Conservation (phyloP, 2,329 filamentous ascomycete genomes). For the Fusarium tjaetaba region DNA sequence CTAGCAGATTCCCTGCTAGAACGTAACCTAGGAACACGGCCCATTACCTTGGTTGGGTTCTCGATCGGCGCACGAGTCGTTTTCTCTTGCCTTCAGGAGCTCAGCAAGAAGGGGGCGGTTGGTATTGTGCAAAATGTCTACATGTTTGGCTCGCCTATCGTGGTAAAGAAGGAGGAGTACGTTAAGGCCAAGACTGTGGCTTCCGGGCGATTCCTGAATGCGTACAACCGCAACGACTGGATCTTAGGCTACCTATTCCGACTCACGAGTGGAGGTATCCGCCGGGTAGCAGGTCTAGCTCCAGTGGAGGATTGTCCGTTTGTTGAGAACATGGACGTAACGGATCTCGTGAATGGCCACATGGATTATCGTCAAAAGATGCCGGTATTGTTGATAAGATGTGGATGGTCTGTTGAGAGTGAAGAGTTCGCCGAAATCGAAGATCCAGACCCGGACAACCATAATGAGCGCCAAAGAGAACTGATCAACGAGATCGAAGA, state of each 20-base stretch:
- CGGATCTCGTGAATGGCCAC: constrained; percentile 85
- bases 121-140: constrained; percentile 96
- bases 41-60: constrained; percentile 93
- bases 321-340: constrained; percentile 90
- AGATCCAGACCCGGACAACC: constrained; percentile 95
- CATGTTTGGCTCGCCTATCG: constrained; percentile 90
- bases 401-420: constrained; percentile 90
- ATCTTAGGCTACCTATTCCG: constrained; percentile 97
- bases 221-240: constrained; percentile 95
- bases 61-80: constrained; percentile 93
- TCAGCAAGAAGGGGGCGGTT: constrained; percentile 83
- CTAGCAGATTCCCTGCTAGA: constrained; percentile 94
- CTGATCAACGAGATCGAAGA: constrained; percentile 97
- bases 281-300: constrained; percentile 84
- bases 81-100: constrained; percentile 88
- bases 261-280: constrained; percentile 90
- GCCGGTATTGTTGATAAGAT: constrained; percentile 85
- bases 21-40: constrained; percentile 87
- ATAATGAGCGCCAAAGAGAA: constrained; percentile 86
- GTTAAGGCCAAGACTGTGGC: constrained; percentile 83
- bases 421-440: constrained; percentile 98
- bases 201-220: constrained; percentile 92
- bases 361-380: constrained; percentile 97
- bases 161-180: constrained; percentile 92
- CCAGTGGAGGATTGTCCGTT: constrained; percentile 79